These are phyloP conservation scores for Beverwykella pulmonaria DNA, from an alignment of 495 filamentous ascomycete species.

Conservation along the genomic window DNA sequence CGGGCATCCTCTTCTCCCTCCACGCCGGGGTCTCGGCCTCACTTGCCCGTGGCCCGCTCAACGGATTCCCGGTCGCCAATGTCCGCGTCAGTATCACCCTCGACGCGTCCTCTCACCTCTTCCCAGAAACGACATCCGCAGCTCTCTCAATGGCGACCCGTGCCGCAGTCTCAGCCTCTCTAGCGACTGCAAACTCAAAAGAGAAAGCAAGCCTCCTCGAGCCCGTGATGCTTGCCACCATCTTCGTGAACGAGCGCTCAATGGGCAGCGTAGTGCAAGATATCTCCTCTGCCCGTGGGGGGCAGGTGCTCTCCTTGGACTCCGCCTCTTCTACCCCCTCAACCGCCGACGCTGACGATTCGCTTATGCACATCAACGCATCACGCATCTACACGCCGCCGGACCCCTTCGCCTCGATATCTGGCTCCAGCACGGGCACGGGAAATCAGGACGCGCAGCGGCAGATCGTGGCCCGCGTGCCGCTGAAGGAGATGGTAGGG, in stretches of 20 bases:
- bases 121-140: slow-evolving; percentile 66
- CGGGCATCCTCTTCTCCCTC: slow-evolving; percentile 64
- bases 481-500: slow-evolving; percentile 94
- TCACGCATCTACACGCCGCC: slow-evolving; percentile 77
- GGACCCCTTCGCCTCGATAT: slow-evolving; percentile 71
- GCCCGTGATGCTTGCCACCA: slow-evolving; percentile 84
- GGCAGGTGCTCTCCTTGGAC: slow-evolving; percentile 75
- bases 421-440: background rate
- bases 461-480: slow-evolving; percentile 80
- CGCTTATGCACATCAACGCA: slow-evolving; percentile 61
- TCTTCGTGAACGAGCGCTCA: slow-evolving; percentile 77
- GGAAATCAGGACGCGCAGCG: slow-evolving; percentile 45
- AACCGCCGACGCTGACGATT: slow-evolving; percentile 20
- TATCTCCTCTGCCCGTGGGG: slow-evolving; percentile 78
- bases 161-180: slow-evolving; percentile 59
- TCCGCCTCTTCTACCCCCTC: slow-evolving; percentile 38
- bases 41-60: slow-evolving; percentile 78
- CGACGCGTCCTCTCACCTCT: slow-evolving; percentile 66
- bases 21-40: slow-evolving; percentile 80
- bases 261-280: slow-evolving; percentile 90
- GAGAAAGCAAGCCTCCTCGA: slow-evolving; percentile 74
- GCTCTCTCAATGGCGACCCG: slow-evolving; percentile 79
- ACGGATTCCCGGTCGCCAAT: slow-evolving; percentile 72
- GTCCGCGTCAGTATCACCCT: slow-evolving; percentile 70
- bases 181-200: slow-evolving; percentile 58